A percentile compares a stretch with the other conserved stretches of the same genome.
Evolutionary conservation across 495 filamentous ascomycete species (phyloP).

Genomic region (Articulospora tetracladia): DNA sequence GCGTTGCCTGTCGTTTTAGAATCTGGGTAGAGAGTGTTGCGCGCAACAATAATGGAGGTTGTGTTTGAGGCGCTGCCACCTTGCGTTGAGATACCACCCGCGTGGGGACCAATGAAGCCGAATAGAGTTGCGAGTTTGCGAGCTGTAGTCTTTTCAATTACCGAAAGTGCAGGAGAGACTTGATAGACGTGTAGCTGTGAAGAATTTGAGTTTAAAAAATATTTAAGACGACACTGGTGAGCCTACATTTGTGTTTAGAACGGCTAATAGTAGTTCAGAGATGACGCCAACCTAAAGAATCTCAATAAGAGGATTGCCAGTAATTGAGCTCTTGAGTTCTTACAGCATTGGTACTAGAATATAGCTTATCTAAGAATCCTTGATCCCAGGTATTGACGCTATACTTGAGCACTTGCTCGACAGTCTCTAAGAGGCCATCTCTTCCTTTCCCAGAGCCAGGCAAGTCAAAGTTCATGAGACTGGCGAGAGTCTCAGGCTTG

Average conservation of each 20-base stretch:
- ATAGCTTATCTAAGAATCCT: constrained; percentile 91
- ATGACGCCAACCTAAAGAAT: constrained; percentile 64
- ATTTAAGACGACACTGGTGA: constrained; percentile 74
- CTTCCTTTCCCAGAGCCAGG: constrained; percentile 63
- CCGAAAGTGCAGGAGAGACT: constrained; percentile 81
- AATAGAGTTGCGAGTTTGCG: constrained; percentile 63
- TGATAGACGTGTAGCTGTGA: constrained; percentile 70
- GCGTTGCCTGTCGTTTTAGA: constrained; percentile 71
- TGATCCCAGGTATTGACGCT: constrained; percentile 96
- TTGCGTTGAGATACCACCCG: constrained; percentile 83
- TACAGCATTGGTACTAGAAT: constrained; percentile 79
- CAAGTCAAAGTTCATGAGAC: constrained; percentile 60
- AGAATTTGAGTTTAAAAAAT: constrained; percentile 44
- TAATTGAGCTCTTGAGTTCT: constrained; percentile 11
- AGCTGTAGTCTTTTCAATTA: constrained; percentile 72
- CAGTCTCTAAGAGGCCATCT: constrained; percentile 62
- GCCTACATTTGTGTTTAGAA: constrained; percentile 81
- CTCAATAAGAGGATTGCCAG: neutral
- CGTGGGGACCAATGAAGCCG: constrained; percentile 65
- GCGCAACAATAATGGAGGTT: constrained; percentile 83
- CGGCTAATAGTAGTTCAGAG: constrained; percentile 76
- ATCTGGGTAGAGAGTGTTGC: constrained; percentile 76
- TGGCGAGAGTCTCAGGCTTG: constrained; percentile 64
- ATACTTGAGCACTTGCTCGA: constrained; percentile 68
- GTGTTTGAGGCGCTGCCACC: constrained; percentile 85